A percentile compares a stretch with the other conserved stretches of the same genome.
phyloP scores from a whole-genome alignment of 495 filamentous ascomycete species.

The Elaphomyces granulatus region DNA sequence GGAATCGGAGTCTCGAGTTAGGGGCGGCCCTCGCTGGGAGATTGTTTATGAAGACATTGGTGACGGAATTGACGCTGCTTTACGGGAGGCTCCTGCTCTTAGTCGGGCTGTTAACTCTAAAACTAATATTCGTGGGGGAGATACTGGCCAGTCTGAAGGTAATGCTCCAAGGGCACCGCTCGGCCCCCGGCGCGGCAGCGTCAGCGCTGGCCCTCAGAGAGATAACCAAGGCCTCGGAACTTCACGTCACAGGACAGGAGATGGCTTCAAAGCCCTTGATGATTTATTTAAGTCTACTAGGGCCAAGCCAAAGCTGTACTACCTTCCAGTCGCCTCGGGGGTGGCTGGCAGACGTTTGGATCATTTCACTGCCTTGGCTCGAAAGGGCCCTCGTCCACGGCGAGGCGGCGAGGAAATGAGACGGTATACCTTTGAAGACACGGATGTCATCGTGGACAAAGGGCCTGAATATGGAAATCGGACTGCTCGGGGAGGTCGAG shows the following conservation, averaged over 20 bases:
- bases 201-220: background rate
- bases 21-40: constrained; percentile 48
- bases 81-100: constrained; percentile 43
- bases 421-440: constrained; percentile 66
- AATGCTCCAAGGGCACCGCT: constrained; percentile 14
- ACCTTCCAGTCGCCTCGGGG: constrained; percentile 35
- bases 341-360: constrained; percentile 50
- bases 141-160: background rate
- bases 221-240: constrained; percentile 1
- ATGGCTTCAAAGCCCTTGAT: constrained; percentile 46
- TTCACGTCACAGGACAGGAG: no score
- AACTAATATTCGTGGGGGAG: no score
- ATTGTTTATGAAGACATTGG: constrained; percentile 49
- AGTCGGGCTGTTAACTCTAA: no score
- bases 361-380: constrained; percentile 39
- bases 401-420: constrained; percentile 50
- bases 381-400: constrained; percentile 29
- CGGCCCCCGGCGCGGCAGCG: constrained; percentile 5
- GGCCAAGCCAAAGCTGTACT: constrained; percentile 58
- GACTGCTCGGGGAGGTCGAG: constrained; percentile 25
- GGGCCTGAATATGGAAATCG: constrained; percentile 42
- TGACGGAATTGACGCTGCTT: constrained; percentile 39
- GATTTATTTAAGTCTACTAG: constrained; percentile 47
- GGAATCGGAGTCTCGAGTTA: constrained; percentile 29
- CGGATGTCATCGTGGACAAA: constrained; percentile 53